Percentiles rank a stretch among this genome's conserved stretches.
phyloP scores from a whole-genome alignment of 78 protist genomes.

The Dictyostelium discoideum region dicty_2.7 NC_007088.5:4365001-4365500 shows the following conservation, averaged over 20 bases:
- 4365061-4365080: constrained; percentile 17
- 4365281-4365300: background rate
- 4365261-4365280: constrained; percentile 20
- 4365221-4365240: constrained; percentile 33
- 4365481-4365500: background rate
- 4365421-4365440: background rate
- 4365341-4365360: no score
- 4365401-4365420: no score
- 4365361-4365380: background rate
- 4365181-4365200: background rate
- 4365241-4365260: constrained; percentile 18
- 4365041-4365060: constrained; percentile 82
- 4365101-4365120: background rate
- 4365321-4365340: background rate
- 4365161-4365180: background rate
- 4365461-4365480: background rate
- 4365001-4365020: constrained; percentile 40
- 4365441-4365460: no score
- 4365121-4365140: constrained; percentile 9
- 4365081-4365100: background rate
- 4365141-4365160: constrained; percentile 21
- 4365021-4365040: constrained; percentile 46
- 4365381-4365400: background rate
- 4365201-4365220: constrained; percentile 11
- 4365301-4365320: background rate